phyloP scores from a whole-genome alignment of 345 rosid genomes.

The Cardamine chenopodiifolia region DNA sequence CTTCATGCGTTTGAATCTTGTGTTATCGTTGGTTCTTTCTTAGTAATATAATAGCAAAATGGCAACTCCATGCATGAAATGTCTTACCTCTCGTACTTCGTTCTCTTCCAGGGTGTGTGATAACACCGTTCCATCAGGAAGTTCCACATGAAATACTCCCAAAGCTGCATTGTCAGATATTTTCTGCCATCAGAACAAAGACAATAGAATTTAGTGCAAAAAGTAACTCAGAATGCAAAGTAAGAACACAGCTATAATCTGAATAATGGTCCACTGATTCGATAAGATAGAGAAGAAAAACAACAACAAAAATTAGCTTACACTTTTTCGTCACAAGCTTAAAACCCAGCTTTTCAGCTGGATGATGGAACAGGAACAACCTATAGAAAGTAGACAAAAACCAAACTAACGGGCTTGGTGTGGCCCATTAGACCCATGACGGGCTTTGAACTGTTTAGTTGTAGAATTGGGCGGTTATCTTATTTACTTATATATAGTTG shows the following conservation, averaged over 20 bases:
- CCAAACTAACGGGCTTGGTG: not conserved
- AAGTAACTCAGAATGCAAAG: not conserved
- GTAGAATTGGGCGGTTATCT: too few species aligned
- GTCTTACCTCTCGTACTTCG: constrained; percentile 76
- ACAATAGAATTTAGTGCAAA: constrained; percentile 31
- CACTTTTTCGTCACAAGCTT: constrained; percentile 61
- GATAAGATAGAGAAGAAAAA: not conserved
- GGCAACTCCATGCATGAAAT: not conserved
- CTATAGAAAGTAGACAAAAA: constrained; percentile 41
- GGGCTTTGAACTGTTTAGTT: too few species aligned
- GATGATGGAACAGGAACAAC: constrained; percentile 82
- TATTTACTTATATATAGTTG: too few species aligned
- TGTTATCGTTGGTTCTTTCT: not conserved
- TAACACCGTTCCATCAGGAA: constrained; percentile 68
- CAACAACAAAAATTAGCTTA: constrained; percentile 44
- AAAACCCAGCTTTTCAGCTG: constrained; percentile 85
- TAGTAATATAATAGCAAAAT: not conserved
- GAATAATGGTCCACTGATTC: not conserved
- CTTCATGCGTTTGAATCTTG: not conserved
- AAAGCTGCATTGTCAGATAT: constrained; percentile 56
- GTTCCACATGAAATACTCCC: constrained; percentile 80
- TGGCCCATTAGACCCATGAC: too few species aligned
- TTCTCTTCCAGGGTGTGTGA: constrained; percentile 70
- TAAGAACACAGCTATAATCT: constrained; percentile 1
- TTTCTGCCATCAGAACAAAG: constrained; percentile 70